phyloP scores from a whole-genome alignment of 306 rosid species.

The Clitoria ternatea region DNA sequence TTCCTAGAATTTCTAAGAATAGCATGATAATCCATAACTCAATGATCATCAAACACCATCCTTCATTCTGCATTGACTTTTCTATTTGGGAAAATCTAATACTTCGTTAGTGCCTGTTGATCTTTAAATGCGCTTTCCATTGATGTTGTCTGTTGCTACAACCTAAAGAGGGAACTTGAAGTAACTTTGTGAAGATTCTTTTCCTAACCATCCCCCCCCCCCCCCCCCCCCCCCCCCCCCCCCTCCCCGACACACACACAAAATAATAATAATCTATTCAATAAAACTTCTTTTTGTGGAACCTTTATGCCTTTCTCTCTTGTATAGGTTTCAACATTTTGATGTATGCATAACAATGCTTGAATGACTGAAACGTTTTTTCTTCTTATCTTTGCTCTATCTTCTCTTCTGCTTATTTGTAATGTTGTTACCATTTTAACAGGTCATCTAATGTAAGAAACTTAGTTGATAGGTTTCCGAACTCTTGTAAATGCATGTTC shows the following conservation, averaged over 20 bases:
- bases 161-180: neutral
- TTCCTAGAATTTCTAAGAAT: neutral
- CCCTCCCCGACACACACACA: too few species aligned
- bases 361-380: neutral
- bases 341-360: neutral
- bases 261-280: neutral
- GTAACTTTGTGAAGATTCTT: neutral
- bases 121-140: neutral
- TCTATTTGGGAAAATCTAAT: neutral
- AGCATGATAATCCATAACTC: neutral
- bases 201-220: neutral
- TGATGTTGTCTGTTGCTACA: constrained; percentile 3
- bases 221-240: too few species aligned
- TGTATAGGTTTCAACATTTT: neutral
- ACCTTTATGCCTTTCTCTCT: neutral
- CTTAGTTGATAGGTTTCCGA: neutral
- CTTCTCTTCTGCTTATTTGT: neutral
- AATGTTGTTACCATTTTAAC: neutral
- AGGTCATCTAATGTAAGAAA: neutral
- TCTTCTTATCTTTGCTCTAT: neutral
- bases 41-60: neutral
- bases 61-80: constrained; percentile 7
- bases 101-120: neutral
- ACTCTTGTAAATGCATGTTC: neutral
- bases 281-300: neutral